Conservation (phyloP, 2,329 filamentous ascomycete species). For the Xylariaceae sp. region DNA sequence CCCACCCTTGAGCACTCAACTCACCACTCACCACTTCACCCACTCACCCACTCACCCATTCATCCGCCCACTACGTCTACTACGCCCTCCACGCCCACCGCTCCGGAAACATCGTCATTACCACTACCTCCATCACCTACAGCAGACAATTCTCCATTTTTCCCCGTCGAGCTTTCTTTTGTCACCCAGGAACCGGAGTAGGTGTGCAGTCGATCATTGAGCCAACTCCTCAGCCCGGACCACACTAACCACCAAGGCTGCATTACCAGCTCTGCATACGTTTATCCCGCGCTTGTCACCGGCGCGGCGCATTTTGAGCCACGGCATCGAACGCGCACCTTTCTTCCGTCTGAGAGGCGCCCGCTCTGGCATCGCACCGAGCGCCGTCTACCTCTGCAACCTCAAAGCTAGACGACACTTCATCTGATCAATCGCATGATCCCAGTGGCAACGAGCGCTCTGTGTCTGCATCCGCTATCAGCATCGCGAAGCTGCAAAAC, state of each 20-base stretch:
- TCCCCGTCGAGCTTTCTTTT: slow-evolving; percentile 21
- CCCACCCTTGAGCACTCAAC: too few species aligned
- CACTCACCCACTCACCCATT: neutral
- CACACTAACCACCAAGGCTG: slow-evolving; percentile 13
- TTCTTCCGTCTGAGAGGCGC: slow-evolving; percentile 4
- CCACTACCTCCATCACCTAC: neutral
- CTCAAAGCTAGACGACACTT: slow-evolving; percentile 7
- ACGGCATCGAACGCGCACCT: slow-evolving; percentile 9
- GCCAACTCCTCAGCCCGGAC: slow-evolving; percentile 11
- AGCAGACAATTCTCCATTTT: slow-evolving; percentile 11
- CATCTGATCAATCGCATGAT: slow-evolving; percentile 9
- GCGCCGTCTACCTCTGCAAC: neutral
- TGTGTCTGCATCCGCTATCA: neutral
- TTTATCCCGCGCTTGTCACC: slow-evolving; percentile 11
- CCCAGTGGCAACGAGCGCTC: slow-evolving; percentile 9
- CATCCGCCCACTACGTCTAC: slow-evolving; percentile 1
- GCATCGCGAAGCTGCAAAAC: slow-evolving; percentile 19
- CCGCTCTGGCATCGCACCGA: slow-evolving; percentile 14
- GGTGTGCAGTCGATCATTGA: slow-evolving; percentile 17
- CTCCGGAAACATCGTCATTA: slow-evolving; percentile 21
- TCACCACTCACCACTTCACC: too few species aligned
- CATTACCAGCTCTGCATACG: slow-evolving; percentile 6
- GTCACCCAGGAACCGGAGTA: slow-evolving; percentile 26
- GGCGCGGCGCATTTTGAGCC: slow-evolving; percentile 14
- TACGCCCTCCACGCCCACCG: slow-evolving; percentile 10